A percentile compares a stretch with the other conserved stretches of the same genome.
phyloP scores from a whole-genome alignment of 192 early-diverging fungal genomes.

The Dimargaris verticillata region DNA sequence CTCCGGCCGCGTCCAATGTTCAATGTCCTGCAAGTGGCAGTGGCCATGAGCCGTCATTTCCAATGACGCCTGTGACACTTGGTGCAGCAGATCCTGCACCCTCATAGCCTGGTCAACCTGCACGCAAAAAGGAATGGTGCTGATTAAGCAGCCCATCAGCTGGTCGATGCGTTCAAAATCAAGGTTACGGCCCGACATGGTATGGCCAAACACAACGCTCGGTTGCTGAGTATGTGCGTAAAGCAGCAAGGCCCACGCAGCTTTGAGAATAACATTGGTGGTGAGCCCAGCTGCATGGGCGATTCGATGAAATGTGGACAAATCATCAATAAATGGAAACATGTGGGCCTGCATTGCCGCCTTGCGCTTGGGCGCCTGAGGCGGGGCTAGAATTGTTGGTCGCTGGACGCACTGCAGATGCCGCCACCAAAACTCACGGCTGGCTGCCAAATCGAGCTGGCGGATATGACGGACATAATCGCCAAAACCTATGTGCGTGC shows the following conservation, averaged over 20 bases:
- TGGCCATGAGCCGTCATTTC: neutral
- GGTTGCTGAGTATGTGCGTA: neutral
- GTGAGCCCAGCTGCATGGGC: neutral
- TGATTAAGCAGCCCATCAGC: neutral
- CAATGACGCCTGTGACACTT: neutral
- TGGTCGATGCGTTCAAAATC: neutral
- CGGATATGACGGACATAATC: neutral
- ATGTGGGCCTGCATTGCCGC: neutral
- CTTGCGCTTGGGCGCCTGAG: neutral
- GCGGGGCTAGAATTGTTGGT: neutral
- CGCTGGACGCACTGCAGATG: neutral
- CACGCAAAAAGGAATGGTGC: neutral
- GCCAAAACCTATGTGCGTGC: neutral
- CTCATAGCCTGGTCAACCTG: neutral
- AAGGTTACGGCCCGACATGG: neutral
- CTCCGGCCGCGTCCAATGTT: neutral
- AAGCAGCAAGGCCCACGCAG: neutral
- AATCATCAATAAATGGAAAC: neutral
- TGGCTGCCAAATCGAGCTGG: neutral
- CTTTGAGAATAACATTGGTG: neutral
- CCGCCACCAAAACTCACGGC: neutral
- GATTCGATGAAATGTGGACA: neutral
- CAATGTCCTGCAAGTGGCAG: neutral
- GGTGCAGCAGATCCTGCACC: neutral
- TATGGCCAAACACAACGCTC: neutral